A percentile compares a stretch with the other conserved stretches of the same genome.
phyloP scores from a whole-genome alignment of 169 alveolate species.

The Plasmodium inui region DNA sequence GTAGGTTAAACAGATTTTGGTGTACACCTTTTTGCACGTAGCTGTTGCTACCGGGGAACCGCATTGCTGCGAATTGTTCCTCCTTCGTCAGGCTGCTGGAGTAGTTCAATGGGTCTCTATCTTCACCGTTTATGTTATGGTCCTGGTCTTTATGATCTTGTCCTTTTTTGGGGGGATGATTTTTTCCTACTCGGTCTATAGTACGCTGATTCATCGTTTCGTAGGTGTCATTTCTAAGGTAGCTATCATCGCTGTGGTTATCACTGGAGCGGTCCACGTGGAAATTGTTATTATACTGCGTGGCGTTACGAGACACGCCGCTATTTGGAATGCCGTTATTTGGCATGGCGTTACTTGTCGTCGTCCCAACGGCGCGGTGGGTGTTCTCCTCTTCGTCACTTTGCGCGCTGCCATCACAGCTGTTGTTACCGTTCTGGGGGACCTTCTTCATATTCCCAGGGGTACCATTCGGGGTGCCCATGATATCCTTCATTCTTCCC shows the following conservation, averaged over 20 bases:
- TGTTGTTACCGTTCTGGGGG: not conserved
- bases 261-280: not conserved
- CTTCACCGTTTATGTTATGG: not conserved
- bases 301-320: not conserved
- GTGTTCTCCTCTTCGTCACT: not conserved
- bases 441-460: not conserved
- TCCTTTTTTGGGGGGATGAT: not conserved
- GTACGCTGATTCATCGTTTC: not conserved
- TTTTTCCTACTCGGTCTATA: not conserved
- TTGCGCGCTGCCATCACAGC: not conserved
- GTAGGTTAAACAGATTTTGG: not conserved
- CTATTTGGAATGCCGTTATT: not conserved
- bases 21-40: not conserved
- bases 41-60: constrained; percentile 4
- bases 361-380: not conserved
- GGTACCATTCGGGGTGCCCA: not conserved
- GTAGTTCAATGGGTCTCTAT: not conserved
- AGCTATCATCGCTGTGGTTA: not conserved
- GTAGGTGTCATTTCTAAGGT: not conserved
- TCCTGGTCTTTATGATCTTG: constrained; percentile 4
- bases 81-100: not conserved
- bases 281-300: not conserved
- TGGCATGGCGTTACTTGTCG: not conserved
- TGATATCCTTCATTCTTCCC: not conserved
- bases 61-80: not conserved